These are phyloP conservation scores for Daldinia bambusicola DNA, from an alignment of 495 filamentous ascomycete species.

Conservation along the genomic window DNA sequence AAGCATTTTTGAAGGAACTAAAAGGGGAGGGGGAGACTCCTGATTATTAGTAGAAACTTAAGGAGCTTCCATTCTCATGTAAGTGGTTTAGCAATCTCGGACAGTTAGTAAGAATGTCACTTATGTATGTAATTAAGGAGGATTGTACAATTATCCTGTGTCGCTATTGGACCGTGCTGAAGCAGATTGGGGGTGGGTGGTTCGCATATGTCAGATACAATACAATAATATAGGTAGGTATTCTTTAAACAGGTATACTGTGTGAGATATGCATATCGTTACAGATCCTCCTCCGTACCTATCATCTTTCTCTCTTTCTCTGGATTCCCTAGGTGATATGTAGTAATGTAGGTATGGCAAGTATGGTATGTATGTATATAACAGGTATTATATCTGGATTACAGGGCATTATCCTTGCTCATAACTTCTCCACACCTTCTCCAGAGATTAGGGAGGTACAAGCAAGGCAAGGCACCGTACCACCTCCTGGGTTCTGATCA, in stretches of 20 bases:
- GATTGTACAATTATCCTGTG: background rate
- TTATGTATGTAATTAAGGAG: constrained; percentile 18
- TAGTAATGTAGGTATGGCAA: too few species aligned
- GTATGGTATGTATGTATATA: too few species aligned
- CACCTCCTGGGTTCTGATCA: constrained; percentile 29
- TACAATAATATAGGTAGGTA: background rate
- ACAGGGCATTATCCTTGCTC: constrained; percentile 12
- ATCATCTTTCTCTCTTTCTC: background rate
- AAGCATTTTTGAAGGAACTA: background rate
- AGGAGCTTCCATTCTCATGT: constrained; percentile 6
- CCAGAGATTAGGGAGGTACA: constrained; percentile 35
- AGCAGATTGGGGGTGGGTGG: constrained; percentile 1
- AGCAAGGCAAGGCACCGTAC: background rate
- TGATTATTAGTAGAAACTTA: background rate
- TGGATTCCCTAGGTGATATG: too few species aligned
- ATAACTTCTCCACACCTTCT: constrained; percentile 40
- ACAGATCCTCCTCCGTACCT: background rate
- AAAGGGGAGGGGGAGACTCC: background rate
- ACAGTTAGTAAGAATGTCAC: background rate
- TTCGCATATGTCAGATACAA: background rate
- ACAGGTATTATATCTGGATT: constrained; percentile 7
- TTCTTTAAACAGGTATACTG: constrained; percentile 9
- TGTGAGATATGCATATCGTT: constrained; percentile 11
- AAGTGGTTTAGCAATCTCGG: background rate
- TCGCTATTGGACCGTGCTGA: constrained; percentile 15